Evolutionary conservation across 148 eudicot genomes (phyloP), one percentile per base, ranked within the genome.

Genomic region (Beta vulgaris): DNA sequence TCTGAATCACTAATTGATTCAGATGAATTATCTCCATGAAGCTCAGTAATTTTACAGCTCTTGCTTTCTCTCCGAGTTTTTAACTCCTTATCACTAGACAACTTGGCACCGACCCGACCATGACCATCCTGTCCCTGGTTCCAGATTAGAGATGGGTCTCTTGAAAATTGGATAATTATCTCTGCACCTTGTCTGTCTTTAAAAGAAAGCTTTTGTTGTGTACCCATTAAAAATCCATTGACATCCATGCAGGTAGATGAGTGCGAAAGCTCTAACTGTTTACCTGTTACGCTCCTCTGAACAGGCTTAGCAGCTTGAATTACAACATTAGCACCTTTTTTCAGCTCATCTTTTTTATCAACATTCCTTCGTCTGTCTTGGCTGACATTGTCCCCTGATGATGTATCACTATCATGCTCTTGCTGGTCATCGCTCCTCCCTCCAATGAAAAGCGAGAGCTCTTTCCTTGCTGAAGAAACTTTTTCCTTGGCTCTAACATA

Each of bases 401-500:
- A 76, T 73, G 48, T 76, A 65, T 49, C 58, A 15, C 73, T 31
- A 58, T 32, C 49, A 73, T 61, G 67, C 54, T 80, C 76, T 32
- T 60, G 72, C 51, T 55, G 67, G 35, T 64, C 58, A 68, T 58
- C 73, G 77, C 65, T 69, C 18, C 72, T 82, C 57, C 81, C 82
- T 74, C 83, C 83, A 58, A 85, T 55, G 65, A 94, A 88, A 6
- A 68, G 74, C 34, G 90, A 71, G 12, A 94, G 85, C 59, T 84
- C 86, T 73, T 81, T 83, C 82, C 88, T 87, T 7, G 86, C 75
- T 71, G 69, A 36, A 67, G 82, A 73, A 49, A 78, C 76, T 42
- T 76, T 84, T 74, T 82, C 79, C 86, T 88, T 91, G 75, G 79
- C 79, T 77, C 73, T 76, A 32, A 55, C 49, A 76, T 85, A 88